Evolutionary conservation across 306 rosid genomes (phyloP).

Genomic region (Medicago truncatula): DNA sequence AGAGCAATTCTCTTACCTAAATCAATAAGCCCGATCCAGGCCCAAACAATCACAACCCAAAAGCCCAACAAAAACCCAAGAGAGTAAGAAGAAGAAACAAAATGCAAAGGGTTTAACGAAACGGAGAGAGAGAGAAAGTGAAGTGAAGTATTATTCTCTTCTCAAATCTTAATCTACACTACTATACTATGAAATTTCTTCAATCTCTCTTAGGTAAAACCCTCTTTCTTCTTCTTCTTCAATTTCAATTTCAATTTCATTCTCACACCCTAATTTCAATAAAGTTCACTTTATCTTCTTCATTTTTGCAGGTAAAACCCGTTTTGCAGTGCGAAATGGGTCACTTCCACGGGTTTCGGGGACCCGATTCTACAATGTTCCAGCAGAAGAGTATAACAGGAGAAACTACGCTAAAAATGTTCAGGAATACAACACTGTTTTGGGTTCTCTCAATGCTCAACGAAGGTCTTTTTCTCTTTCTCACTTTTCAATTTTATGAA

Average conservation of each 20-base stretch:
- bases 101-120: conserved; percentile 46
- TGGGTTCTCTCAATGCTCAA: conserved; percentile 65
- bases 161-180: neutral
- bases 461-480: conserved; percentile 50
- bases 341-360: conserved; percentile 57
- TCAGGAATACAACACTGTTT: conserved; percentile 81
- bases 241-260: neutral
- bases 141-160: conserved; percentile 6
- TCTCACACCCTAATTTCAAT: conserved; percentile 17
- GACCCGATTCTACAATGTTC: conserved; percentile 54
- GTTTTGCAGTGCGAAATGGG: conserved; percentile 54
- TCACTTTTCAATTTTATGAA: neutral
- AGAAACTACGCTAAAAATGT: conserved; percentile 83
- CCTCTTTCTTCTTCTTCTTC: neutral
- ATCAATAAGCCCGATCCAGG: neutral
- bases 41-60: neutral
- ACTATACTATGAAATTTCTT: conserved; percentile 65
- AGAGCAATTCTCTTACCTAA: too few relatives aligned
- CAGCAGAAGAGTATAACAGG: conserved; percentile 65
- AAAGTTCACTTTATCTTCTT: neutral
- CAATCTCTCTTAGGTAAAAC: conserved; percentile 59
- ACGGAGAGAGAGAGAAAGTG: neutral
- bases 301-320: neutral
- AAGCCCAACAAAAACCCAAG: conserved; percentile 3
- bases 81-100: neutral